Percentiles rank a stretch among this genome's conserved stretches.
Conservation (phyloP, 192 early-diverging fungal species). For the Fimicolochytrium jonesii region DNA sequence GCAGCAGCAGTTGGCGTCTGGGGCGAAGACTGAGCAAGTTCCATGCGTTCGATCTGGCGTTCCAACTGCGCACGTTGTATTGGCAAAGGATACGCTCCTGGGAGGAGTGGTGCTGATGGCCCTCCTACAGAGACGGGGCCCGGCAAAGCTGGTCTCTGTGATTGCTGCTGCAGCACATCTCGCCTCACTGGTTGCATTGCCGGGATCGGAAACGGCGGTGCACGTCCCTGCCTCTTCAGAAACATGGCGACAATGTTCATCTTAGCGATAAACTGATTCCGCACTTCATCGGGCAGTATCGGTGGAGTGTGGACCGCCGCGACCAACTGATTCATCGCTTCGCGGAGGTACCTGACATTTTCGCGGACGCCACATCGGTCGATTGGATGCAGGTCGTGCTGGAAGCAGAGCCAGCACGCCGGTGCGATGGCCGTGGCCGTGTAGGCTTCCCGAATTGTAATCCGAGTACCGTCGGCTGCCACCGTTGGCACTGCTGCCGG, state of each 20-base stretch:
- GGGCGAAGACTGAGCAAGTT: too few species aligned
- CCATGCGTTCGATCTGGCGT: too few species aligned
- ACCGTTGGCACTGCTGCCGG: too few species aligned
- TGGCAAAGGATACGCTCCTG: too few species aligned
- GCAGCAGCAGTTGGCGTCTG: too few species aligned
- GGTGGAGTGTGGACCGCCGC: background rate
- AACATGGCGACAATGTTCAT: background rate
- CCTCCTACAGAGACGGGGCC: too few species aligned
- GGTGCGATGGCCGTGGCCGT: background rate
- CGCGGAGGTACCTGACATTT: background rate
- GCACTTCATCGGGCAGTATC: background rate
- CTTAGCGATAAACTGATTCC: background rate
- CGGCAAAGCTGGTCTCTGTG: too few species aligned
- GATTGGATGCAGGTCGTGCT: background rate
- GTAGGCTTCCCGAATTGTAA: too few species aligned
- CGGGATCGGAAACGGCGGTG: background rate
- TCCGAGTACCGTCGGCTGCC: too few species aligned
- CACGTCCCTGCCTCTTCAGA: background rate
- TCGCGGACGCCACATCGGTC: background rate
- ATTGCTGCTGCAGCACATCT: background rate
- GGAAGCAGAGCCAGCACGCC: slow-evolving; percentile 11
- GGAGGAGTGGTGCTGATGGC: too few species aligned
- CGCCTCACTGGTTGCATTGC: background rate
- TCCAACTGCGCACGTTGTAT: too few species aligned
- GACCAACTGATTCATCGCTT: background rate